Percentiles rank a stretch among this genome's conserved stretches.
Evolutionary conservation across 1,284 basidiomycete species (phyloP).

Genomic region (Papiliotrema flavescens): DNA sequence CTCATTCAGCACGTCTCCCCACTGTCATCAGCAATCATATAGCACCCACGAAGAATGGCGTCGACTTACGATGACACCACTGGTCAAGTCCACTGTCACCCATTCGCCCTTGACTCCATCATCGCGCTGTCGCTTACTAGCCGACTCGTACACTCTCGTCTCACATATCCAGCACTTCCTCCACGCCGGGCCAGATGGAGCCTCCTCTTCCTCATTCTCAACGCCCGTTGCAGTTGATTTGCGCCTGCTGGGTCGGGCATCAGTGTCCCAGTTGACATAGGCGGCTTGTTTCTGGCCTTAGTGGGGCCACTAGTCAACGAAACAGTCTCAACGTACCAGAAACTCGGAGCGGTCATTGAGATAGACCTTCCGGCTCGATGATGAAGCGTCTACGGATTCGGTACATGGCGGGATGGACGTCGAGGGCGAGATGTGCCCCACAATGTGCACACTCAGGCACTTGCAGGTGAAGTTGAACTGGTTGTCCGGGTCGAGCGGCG

Average conservation of each 20-base stretch:
- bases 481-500: background rate
- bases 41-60: background rate
- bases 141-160: constrained; percentile 21
- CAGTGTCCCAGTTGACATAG: constrained; percentile 25
- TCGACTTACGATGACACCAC: constrained; percentile 32
- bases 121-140: constrained; percentile 12
- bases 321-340: constrained; percentile 10
- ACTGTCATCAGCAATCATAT: constrained; percentile 13
- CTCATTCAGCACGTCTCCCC: constrained; percentile 20
- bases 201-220: background rate
- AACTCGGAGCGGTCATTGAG: constrained; percentile 14
- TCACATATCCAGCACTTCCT: constrained; percentile 40
- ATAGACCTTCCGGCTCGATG: constrained; percentile 9
- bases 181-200: constrained; percentile 17
- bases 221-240: background rate
- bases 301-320: background rate
- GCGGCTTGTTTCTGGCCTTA: constrained; percentile 18
- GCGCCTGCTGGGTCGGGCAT: constrained; percentile 2
- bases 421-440: constrained; percentile 6
- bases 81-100: constrained; percentile 26
- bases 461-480: constrained; percentile 26
- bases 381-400: background rate
- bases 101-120: constrained; percentile 20
- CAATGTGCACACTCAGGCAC: constrained; percentile 33
- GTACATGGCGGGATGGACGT: background rate